phyloP scores from a whole-genome alignment of 768 basidiomycete species.

The Amanita pallidorosea region DNA sequence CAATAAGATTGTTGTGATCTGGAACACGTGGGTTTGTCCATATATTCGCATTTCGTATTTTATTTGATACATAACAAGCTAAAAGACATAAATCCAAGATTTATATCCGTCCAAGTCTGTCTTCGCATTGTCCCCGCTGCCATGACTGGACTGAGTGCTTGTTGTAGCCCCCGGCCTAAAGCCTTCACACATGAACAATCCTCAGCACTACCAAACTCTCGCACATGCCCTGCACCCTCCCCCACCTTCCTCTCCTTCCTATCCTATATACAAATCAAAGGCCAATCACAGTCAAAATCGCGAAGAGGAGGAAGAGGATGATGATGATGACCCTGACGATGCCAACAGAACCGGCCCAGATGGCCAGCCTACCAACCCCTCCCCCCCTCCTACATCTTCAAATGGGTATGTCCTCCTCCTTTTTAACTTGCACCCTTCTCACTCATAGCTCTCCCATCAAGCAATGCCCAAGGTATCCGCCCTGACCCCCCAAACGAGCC shows the following conservation, averaged over 20 bases:
- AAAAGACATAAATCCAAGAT: constrained; percentile 7
- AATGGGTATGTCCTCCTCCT: constrained; percentile 18
- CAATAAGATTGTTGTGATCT: constrained; percentile 7
- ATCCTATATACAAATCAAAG: constrained; percentile 14
- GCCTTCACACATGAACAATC: constrained; percentile 42
- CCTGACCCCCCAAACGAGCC: constrained; percentile 16
- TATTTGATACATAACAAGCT: constrained; percentile 19
- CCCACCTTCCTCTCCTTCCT: constrained; percentile 19
- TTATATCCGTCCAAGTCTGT: constrained; percentile 10
- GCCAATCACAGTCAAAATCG: constrained; percentile 7
- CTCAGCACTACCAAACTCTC: constrained; percentile 72
- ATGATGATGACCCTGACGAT: constrained; percentile 53
- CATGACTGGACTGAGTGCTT: constrained; percentile 5
- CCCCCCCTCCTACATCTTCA: constrained; percentile 23
- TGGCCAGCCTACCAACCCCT: constrained; percentile 24
- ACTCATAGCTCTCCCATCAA: neutral
- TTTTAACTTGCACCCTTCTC: neutral
- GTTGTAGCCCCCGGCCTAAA: neutral
- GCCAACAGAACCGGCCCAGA: constrained; percentile 40
- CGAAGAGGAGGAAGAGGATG: constrained; percentile 39
- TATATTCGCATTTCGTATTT: constrained; percentile 16
- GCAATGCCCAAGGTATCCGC: constrained; percentile 15
- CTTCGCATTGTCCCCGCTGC: constrained; percentile 4
- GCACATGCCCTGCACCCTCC: constrained; percentile 69
- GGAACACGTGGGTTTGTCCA: constrained; percentile 5